phyloP scores from a whole-genome alignment of 805 yeast species.

The Zygosaccharomyces rouxii region DNA sequence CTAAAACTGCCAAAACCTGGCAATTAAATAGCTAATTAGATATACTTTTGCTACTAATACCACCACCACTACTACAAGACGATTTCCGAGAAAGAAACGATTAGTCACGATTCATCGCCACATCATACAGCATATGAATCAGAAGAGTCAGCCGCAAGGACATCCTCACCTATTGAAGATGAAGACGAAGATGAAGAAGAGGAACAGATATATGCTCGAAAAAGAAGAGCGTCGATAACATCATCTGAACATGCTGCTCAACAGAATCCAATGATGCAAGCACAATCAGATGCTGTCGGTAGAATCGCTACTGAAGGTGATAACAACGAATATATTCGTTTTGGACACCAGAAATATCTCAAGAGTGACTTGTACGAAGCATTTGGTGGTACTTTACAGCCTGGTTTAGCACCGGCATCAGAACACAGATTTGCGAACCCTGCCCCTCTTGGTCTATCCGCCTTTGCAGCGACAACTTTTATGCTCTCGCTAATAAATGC shows the following conservation, averaged over 20 bases:
- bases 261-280: constrained; percentile 1
- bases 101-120: constrained; percentile 9
- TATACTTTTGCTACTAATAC: neutral
- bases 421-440: constrained; percentile 57
- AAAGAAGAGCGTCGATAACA: neutral
- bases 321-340: constrained; percentile 58
- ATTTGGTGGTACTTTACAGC: constrained; percentile 76
- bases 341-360: constrained; percentile 65
- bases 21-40: too few relatives aligned
- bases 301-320: constrained; percentile 36
- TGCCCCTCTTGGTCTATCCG: constrained; percentile 57
- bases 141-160: neutral
- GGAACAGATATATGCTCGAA: neutral
- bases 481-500: constrained; percentile 50
- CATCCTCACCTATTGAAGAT: neutral
- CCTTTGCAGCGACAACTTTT: constrained; percentile 57
- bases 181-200: neutral
- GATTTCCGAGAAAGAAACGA: constrained; percentile 16
- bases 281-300: constrained; percentile 8
- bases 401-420: constrained; percentile 55
- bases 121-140: neutral
- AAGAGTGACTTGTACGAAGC: constrained; percentile 56
- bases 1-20: too few relatives aligned
- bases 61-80: neutral
- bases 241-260: neutral